Conservation (phyloP, 768 basidiomycete genomes). For the Naganishia vaughanmartiniae region DNA sequence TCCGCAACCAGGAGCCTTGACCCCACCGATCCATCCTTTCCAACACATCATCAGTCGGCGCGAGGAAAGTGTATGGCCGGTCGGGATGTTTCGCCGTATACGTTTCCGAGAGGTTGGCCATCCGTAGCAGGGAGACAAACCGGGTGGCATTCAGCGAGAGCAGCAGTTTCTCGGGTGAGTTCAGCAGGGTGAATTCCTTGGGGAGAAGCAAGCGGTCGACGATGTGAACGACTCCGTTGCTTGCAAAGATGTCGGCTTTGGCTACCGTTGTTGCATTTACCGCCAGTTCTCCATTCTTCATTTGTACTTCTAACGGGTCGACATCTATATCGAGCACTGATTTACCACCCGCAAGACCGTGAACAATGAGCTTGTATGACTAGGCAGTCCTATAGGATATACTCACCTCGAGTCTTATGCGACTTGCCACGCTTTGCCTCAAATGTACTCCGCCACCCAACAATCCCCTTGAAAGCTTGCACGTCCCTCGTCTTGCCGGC, state of each 20-base stretch:
- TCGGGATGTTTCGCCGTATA: slow-evolving; percentile 47
- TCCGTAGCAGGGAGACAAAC: slow-evolving; percentile 84
- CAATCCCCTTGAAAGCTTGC: slow-evolving; percentile 25
- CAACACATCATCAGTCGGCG: slow-evolving; percentile 82
- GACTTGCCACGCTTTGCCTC: slow-evolving; percentile 26
- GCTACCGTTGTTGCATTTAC: slow-evolving; percentile 56
- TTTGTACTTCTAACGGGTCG: slow-evolving; percentile 29
- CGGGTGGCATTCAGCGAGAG: slow-evolving; percentile 84
- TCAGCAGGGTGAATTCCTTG: slow-evolving; percentile 69
- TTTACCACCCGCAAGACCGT: neutral
- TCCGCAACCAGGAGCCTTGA: neutral
- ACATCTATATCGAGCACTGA: slow-evolving; percentile 15
- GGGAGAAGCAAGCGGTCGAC: slow-evolving; percentile 79
- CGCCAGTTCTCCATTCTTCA: slow-evolving; percentile 57
- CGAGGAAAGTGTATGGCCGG: slow-evolving; percentile 77
- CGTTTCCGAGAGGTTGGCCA: slow-evolving; percentile 63
- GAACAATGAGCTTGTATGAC: neutral
- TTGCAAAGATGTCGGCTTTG: slow-evolving; percentile 77
- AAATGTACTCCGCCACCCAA: slow-evolving; percentile 52
- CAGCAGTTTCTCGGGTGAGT: slow-evolving; percentile 85
- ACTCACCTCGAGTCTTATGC: slow-evolving; percentile 13
- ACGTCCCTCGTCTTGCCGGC: slow-evolving; percentile 57
- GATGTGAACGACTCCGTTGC: slow-evolving; percentile 88
- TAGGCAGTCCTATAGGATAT: neutral
- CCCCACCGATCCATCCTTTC: slow-evolving; percentile 43